phyloP scores from a whole-genome alignment of 768 basidiomycete genomes.

The Auriscalpium orientale region DNA sequence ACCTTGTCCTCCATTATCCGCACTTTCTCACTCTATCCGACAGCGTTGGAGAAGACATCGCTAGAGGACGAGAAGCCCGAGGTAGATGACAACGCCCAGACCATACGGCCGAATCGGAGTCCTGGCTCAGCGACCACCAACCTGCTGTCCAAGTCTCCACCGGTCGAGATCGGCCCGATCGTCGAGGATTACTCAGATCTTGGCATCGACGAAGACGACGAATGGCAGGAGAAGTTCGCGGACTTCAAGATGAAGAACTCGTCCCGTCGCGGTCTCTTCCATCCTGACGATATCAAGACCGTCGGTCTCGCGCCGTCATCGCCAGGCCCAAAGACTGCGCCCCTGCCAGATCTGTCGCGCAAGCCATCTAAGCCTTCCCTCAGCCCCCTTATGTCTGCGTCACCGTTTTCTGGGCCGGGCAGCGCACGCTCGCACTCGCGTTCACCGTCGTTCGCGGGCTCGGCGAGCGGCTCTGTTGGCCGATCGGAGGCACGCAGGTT shows the following conservation, averaged over 20 bases:
- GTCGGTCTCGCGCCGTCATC: constrained; percentile 44
- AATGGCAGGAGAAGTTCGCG: constrained; percentile 70
- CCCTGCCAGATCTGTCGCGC: constrained; percentile 47
- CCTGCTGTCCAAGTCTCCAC: constrained; percentile 50
- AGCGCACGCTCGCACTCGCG: constrained; percentile 8
- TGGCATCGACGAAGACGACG: constrained; percentile 63
- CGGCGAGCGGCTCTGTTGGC: constrained; percentile 54
- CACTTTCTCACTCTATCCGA: not conserved
- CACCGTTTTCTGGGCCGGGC: constrained; percentile 45
- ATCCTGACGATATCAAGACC: constrained; percentile 84
- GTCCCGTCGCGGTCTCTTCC: constrained; percentile 68
- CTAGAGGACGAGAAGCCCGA: constrained; percentile 48
- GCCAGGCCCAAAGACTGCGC: constrained; percentile 61
- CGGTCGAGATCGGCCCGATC: constrained; percentile 56
- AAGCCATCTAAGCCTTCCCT: constrained; percentile 49
- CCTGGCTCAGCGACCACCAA: constrained; percentile 31
- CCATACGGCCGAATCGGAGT: constrained; percentile 76
- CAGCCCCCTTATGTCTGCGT: constrained; percentile 34
- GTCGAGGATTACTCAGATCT: constrained; percentile 92
- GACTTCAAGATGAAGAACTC: constrained; percentile 82
- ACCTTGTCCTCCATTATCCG: not conserved
- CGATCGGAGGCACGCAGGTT: constrained; percentile 52
- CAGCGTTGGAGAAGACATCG: constrained; percentile 57
- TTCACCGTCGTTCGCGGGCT: constrained; percentile 23
- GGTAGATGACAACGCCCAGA: constrained; percentile 57